Percentiles rank a stretch among this genome's conserved stretches.
Evolutionary conservation across 305 asterid species (phyloP).

Genomic region (Fraxinus floribunda): DNA sequence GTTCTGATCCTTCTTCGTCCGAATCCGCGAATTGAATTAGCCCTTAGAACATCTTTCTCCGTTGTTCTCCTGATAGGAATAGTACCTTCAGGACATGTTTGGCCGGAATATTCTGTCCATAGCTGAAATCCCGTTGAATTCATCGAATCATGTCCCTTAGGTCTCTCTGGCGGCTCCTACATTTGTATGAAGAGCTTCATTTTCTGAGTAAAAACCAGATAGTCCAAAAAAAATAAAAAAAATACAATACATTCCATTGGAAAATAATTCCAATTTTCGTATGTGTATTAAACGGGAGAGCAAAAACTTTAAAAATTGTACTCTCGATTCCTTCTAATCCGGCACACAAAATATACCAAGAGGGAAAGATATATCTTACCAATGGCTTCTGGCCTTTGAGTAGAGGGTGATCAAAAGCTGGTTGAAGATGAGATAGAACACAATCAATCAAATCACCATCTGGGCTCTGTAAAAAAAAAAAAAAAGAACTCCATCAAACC

Average conservation of each 20-base stretch:
- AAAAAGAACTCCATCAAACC: background rate
- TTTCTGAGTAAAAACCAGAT: background rate
- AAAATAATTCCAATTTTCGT: background rate
- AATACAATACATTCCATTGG: background rate
- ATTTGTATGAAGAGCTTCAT: background rate
- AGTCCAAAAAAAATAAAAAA: background rate
- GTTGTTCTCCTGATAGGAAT: slow-evolving; percentile 74
- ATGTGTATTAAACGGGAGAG: background rate
- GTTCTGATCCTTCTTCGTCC: slow-evolving; percentile 50
- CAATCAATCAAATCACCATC: slow-evolving; percentile 80
- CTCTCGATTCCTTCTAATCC: background rate
- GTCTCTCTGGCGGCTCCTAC: slow-evolving; percentile 83
- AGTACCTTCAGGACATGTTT: slow-evolving; percentile 71
- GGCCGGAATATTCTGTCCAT: slow-evolving; percentile 56
- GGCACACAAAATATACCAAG: background rate
- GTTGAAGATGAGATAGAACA: slow-evolving; percentile 78
- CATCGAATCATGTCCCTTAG: slow-evolving; percentile 40
- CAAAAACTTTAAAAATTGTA: background rate
- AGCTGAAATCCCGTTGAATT: slow-evolving; percentile 42
- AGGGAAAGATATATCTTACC: slow-evolving; percentile 32
- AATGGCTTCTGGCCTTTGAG: slow-evolving; percentile 87
- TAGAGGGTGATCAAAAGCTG: slow-evolving; percentile 88
- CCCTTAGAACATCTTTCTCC: slow-evolving; percentile 64
- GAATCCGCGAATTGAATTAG: slow-evolving; percentile 49
- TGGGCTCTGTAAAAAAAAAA: no score